Evolutionary conservation across 2,329 filamentous ascomycete species (phyloP).

Genomic region (Pseudocercospora pini-densiflorae): DNA sequence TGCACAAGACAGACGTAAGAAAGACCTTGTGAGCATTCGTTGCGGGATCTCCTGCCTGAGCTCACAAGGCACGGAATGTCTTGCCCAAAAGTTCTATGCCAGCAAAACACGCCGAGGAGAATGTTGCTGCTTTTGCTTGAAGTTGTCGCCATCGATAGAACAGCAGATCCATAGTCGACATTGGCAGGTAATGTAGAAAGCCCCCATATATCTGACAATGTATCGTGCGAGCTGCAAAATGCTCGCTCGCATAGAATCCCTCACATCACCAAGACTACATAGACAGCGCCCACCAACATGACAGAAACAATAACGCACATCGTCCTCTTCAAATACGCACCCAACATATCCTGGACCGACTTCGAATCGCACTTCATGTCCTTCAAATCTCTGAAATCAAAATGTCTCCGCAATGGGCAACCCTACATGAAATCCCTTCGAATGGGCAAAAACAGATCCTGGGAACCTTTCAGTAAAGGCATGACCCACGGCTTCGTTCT

Average conservation of each 20-base stretch:
- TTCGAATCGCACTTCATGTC: conserved; percentile 40
- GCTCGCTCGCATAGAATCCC: neutral
- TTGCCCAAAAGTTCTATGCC: neutral
- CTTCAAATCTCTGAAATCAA: conserved; percentile 36
- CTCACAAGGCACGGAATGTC: neutral
- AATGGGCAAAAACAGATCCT: conserved; percentile 42
- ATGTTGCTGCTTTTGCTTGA: neutral
- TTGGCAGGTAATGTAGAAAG: neutral
- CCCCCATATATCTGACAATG: neutral
- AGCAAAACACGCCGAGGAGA: neutral
- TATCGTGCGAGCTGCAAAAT: neutral
- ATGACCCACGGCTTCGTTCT: conserved; percentile 44
- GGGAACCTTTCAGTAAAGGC: conserved; percentile 41
- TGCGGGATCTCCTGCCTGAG: neutral
- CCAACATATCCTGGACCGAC: conserved; percentile 39
- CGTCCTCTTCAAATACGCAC: conserved; percentile 42
- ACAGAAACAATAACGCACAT: conserved; percentile 40
- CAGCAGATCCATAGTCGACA: neutral
- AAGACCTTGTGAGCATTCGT: neutral
- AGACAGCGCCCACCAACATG: conserved; percentile 10
- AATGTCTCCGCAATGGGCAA: conserved; percentile 35
- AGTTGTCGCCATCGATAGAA: neutral
- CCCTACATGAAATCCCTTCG: conserved; percentile 41
- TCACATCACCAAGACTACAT: neutral
- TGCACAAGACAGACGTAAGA: too few relatives aligned